Evolutionary conservation across 2,329 filamentous ascomycete genomes (phyloP).

Genomic region (Sclerotinia nivalis): DNA sequence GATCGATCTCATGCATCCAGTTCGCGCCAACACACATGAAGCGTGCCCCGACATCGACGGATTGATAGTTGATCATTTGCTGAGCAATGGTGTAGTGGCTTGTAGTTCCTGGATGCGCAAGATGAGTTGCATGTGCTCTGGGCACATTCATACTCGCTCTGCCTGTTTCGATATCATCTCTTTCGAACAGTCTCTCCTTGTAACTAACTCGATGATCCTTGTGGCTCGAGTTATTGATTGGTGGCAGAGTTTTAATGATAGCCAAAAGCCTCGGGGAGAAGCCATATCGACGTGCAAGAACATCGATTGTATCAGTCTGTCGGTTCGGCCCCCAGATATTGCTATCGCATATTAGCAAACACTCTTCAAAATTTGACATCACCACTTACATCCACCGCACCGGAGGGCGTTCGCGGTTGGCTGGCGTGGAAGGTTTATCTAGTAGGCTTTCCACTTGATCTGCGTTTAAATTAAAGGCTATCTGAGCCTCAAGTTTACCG

Average conservation of each 20-base stretch:
- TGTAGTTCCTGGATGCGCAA: slow-evolving; percentile 15
- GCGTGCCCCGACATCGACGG: slow-evolving; percentile 65
- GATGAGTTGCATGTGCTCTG: neutral
- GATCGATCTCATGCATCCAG: slow-evolving; percentile 52
- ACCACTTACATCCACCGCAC: slow-evolving; percentile 69
- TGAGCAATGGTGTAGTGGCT: slow-evolving; percentile 57
- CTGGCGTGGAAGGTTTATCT: slow-evolving; percentile 32
- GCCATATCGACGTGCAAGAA: slow-evolving; percentile 62
- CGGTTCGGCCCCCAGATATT: slow-evolving; percentile 70
- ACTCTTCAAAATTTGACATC: slow-evolving; percentile 7
- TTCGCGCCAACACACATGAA: slow-evolving; percentile 74
- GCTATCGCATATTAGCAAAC: slow-evolving; percentile 42
- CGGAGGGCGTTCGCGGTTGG: slow-evolving; percentile 43
- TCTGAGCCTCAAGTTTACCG: slow-evolving; percentile 54
- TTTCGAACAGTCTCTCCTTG: slow-evolving; percentile 25
- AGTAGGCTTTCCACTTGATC: slow-evolving; percentile 47
- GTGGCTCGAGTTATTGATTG: slow-evolving; percentile 26
- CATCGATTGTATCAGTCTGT: slow-evolving; percentile 56
- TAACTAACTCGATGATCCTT: slow-evolving; percentile 27
- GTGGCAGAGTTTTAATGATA: slow-evolving; percentile 62
- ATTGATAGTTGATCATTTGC: slow-evolving; percentile 74
- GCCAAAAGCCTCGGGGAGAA: slow-evolving; percentile 67
- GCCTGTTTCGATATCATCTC: slow-evolving; percentile 35
- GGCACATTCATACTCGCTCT: slow-evolving; percentile 26
- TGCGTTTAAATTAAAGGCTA: slow-evolving; percentile 55